phyloP scores from a whole-genome alignment of 2,329 filamentous ascomycete species.

The Sporothrix curviconia region DNA sequence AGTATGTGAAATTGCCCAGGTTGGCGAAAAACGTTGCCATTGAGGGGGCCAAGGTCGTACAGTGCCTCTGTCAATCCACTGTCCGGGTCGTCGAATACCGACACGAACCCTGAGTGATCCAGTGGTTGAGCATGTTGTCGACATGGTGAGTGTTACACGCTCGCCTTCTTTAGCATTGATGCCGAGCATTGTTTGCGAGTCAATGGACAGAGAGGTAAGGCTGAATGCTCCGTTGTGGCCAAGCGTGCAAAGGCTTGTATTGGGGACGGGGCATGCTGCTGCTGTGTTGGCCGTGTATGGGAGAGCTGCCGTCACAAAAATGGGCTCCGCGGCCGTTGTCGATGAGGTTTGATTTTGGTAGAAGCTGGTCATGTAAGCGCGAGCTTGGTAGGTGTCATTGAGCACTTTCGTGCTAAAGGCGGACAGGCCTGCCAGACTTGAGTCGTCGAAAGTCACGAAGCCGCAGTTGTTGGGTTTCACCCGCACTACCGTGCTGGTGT shows the following conservation, averaged over 20 bases:
- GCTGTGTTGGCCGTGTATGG: background rate
- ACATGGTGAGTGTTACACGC: background rate
- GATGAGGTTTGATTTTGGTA: background rate
- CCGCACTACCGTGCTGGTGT: background rate
- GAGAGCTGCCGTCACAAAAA: background rate
- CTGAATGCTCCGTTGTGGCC: background rate
- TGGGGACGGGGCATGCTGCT: conserved; percentile 3
- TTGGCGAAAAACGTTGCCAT: too few species aligned
- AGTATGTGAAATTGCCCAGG: background rate
- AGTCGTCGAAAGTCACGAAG: background rate
- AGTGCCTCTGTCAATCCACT: background rate
- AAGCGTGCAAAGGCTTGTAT: background rate
- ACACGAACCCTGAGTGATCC: background rate
- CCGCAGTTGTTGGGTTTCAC: background rate
- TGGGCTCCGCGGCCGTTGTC: background rate
- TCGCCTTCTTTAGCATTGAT: background rate
- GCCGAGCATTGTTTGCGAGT: conserved; percentile 5
- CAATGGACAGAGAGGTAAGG: background rate
- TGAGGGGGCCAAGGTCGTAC: background rate
- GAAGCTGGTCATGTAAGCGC: conserved; percentile 6
- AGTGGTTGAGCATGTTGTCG: background rate
- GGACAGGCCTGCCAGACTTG: background rate
- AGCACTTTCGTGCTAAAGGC: background rate
- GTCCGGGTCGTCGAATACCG: background rate
- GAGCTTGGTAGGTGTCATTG: conserved; percentile 5